Evolutionary conservation across 352 stramenopile genomes (phyloP).

Genomic region (Globisporangium irregulare): DNA sequence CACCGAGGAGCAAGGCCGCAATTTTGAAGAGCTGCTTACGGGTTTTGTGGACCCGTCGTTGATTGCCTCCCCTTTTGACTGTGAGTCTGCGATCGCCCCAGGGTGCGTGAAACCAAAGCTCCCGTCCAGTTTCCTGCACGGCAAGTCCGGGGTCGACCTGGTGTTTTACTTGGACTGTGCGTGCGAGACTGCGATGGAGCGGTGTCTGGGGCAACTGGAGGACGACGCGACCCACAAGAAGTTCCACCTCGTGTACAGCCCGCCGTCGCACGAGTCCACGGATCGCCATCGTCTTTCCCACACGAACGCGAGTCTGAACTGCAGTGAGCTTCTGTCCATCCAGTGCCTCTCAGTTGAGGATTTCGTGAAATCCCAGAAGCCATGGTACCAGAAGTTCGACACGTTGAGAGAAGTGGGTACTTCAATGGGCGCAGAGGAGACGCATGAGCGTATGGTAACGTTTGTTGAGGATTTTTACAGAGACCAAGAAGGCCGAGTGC

Average conservation of each 20-base stretch:
- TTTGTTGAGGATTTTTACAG: constrained; percentile 33
- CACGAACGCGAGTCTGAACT: constrained; percentile 38
- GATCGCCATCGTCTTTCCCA: constrained; percentile 51
- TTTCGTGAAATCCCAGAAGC: constrained; percentile 24
- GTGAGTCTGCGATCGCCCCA: constrained; percentile 51
- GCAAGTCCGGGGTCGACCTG: constrained; percentile 69
- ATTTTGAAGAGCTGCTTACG: constrained; percentile 57
- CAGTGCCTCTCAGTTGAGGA: constrained; percentile 35
- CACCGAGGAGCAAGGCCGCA: constrained; percentile 35
- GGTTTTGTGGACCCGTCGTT: constrained; percentile 43
- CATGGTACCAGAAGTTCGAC: constrained; percentile 52
- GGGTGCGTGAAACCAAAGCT: constrained; percentile 32
- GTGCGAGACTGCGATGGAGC: constrained; percentile 34
- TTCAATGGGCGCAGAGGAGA: constrained; percentile 23
- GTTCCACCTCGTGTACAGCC: constrained; percentile 50
- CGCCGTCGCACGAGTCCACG: constrained; percentile 45
- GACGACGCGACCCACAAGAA: constrained; percentile 38
- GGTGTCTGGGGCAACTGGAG: constrained; percentile 58
- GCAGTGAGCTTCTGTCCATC: constrained; percentile 53
- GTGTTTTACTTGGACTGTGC: constrained; percentile 63
- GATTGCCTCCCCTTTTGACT: constrained; percentile 46
- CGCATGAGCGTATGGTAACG: constrained; percentile 30
- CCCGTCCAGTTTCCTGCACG: constrained; percentile 45
- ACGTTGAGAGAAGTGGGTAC: constrained; percentile 34
- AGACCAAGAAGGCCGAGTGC: constrained; percentile 15